These are phyloP conservation scores for Helianthus annuus DNA, from an alignment of 129 eudicot species.

Conservation along the genomic window DNA sequence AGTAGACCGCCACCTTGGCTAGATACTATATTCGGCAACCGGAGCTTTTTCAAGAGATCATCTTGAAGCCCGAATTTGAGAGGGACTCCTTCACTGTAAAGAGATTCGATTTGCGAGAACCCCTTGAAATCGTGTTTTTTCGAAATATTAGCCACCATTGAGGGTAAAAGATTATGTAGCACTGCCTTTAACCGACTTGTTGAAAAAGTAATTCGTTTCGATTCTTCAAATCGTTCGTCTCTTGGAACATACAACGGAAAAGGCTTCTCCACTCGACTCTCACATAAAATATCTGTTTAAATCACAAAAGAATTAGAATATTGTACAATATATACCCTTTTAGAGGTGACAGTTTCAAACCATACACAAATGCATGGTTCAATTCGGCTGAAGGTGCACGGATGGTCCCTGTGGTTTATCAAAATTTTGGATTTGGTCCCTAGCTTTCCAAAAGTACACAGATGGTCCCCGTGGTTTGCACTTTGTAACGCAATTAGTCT, in stretches of 20 bases:
- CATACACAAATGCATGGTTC: not conserved
- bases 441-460: too few species aligned
- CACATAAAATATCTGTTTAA: constrained; percentile 50
- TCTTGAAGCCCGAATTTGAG: constrained; percentile 75
- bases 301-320: not conserved
- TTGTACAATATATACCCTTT: too few species aligned
- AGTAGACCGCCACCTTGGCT: constrained; percentile 75
- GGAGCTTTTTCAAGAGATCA: constrained; percentile 63
- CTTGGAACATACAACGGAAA: constrained; percentile 88
- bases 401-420: too few species aligned
- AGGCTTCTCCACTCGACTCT: constrained; percentile 90
- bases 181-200: constrained; percentile 76
- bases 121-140: constrained; percentile 76
- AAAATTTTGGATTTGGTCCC: too few species aligned
- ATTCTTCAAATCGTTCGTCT: constrained; percentile 93
- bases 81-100: constrained; percentile 69
- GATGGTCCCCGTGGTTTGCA: too few species aligned
- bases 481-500: too few species aligned
- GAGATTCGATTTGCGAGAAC: constrained; percentile 68
- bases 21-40: constrained; percentile 63
- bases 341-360: too few species aligned
- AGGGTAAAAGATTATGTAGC: constrained; percentile 73
- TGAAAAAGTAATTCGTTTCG: constrained; percentile 64
- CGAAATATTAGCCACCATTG: constrained; percentile 70
- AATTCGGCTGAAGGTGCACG: not conserved